Evolutionary conservation across 2,329 filamentous ascomycete species (phyloP), one percentile per base, ranked within the genome.

Genomic region (Trichophyton simii): DNA sequence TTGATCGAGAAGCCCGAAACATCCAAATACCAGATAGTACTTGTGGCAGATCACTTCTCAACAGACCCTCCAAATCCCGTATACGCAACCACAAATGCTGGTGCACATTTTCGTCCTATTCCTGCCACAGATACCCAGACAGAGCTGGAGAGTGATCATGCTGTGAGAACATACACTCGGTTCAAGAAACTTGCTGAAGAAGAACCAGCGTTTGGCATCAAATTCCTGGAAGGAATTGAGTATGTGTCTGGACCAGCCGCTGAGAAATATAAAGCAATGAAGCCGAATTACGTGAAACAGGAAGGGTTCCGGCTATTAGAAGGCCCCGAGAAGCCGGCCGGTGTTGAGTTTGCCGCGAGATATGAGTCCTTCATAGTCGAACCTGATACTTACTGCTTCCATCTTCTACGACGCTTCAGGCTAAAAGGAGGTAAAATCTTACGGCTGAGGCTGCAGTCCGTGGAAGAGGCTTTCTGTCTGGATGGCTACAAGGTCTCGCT

Each of bases 51-150:
- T 22, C 72, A 77, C 52, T 72, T 77, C 59, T 75, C 76, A 20
- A 67, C 68, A 15, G 66, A 68, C 60, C 61, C 61, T n/a, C 61
- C 44, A 58, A 66, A 70, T 54, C 70, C 72, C 6, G 77, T 75
- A 15, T 79, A 79, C 66, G 72, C 77, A 46, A 78, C 76, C 1
- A 73, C 74, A 34, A 77, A 75, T 73, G 76, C 77, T 0, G 77
- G 77, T 25, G 77, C 76, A 1, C 77, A 79, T 66, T 78, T 77
- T 64, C 73, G 77, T 0, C 77, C 77, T 0, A 72, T 78, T 2
- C 77, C 76, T 0, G 73, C 71, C 6, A 67, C 69, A 22, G 70
- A 71, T 1, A 65, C 76, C 28, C 72, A 76, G 65, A 62, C 69
- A 34, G 60, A 69, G 42, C 64, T 68, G 5, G 75, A 79, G 66